phyloP scores from a whole-genome alignment of 305 asterid species.

The Lippia alba region DNA sequence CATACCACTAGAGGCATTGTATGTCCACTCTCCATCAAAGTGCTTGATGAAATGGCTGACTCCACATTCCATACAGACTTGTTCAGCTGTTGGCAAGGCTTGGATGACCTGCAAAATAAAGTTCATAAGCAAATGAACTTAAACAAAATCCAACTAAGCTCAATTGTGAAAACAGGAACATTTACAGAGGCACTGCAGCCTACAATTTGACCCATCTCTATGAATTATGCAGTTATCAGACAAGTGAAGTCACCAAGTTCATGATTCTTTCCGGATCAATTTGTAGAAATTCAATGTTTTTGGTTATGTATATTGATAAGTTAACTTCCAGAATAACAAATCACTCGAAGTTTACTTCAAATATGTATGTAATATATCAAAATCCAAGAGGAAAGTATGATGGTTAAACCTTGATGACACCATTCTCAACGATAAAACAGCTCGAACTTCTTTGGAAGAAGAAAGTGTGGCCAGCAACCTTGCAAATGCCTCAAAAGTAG shows the following conservation, averaged over 20 bases:
- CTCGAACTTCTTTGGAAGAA: conserved; percentile 91
- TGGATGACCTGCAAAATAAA: conserved; percentile 66
- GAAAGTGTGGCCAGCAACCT: conserved; percentile 82
- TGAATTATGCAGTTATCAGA: neutral
- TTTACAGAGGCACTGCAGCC: conserved; percentile 3
- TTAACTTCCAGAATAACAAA: neutral
- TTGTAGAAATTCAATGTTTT: conserved; percentile 8
- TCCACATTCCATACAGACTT: conserved; percentile 83
- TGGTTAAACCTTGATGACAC: conserved; percentile 70
- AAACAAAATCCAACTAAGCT: conserved; percentile 7
- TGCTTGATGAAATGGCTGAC: conserved; percentile 76
- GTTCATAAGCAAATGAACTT: conserved; percentile 22
- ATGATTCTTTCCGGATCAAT: conserved; percentile 24
- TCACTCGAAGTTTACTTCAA: conserved; percentile 2
- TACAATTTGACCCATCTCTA: conserved; percentile 1
- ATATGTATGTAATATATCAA: conserved; percentile 4
- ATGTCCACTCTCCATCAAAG: conserved; percentile 82
- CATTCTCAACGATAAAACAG: conserved; percentile 73
- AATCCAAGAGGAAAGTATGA: conserved; percentile 16
- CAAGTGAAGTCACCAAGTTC: neutral
- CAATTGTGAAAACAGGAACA: conserved; percentile 11
- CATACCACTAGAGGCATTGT: conserved; percentile 62
- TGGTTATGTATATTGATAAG: conserved; percentile 2
- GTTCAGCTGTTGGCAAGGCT: conserved; percentile 68
- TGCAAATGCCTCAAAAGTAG: conserved; percentile 94